Percentiles rank a stretch among this genome's conserved stretches.
These are phyloP conservation scores for Apiotrichum veenhuisii DNA, from an alignment of 1,284 basidiomycete species.

Conservation along the genomic window DNA sequence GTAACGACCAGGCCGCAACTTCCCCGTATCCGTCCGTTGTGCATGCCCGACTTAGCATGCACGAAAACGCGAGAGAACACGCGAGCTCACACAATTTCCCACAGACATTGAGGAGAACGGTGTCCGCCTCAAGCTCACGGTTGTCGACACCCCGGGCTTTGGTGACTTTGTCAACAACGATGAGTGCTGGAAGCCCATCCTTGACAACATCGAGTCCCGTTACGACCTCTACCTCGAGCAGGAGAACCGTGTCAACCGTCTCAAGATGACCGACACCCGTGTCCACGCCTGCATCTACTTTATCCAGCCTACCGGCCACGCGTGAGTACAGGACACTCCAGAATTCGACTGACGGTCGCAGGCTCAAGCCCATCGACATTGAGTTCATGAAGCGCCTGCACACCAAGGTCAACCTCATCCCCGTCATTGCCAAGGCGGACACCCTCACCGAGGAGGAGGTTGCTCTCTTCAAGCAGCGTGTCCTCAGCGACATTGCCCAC, in stretches of 20 bases:
- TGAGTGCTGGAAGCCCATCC: slow-evolving; percentile 95
- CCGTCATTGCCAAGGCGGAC: slow-evolving; percentile 93
- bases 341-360: slow-evolving; percentile 40
- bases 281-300: slow-evolving; percentile 81
- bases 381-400: slow-evolving; percentile 96
- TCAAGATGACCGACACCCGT: slow-evolving; percentile 51
- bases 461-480: slow-evolving; percentile 81
- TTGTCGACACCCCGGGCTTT: slow-evolving; percentile 94
- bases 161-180: slow-evolving; percentile 98
- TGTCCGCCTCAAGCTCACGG: slow-evolving; percentile 88
- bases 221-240: slow-evolving; percentile 96
- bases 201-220: slow-evolving; percentile 93
- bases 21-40: no score
- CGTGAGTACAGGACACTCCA: slow-evolving; percentile 59
- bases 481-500: slow-evolving; percentile 82
- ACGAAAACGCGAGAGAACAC: no score
- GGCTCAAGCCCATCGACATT: slow-evolving; percentile 91
- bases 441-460: slow-evolving; percentile 95
- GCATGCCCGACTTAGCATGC: no score
- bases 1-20: no score
- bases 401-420: slow-evolving; percentile 94
- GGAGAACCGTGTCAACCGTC: slow-evolving; percentile 88
- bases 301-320: slow-evolving; percentile 94
- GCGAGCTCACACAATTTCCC: slow-evolving; percentile 19
- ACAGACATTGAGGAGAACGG: slow-evolving; percentile 96